Evolutionary conservation across 768 basidiomycete species (phyloP), one percentile per base, ranked within the genome.

Genomic region (Sutorius australiensis): DNA sequence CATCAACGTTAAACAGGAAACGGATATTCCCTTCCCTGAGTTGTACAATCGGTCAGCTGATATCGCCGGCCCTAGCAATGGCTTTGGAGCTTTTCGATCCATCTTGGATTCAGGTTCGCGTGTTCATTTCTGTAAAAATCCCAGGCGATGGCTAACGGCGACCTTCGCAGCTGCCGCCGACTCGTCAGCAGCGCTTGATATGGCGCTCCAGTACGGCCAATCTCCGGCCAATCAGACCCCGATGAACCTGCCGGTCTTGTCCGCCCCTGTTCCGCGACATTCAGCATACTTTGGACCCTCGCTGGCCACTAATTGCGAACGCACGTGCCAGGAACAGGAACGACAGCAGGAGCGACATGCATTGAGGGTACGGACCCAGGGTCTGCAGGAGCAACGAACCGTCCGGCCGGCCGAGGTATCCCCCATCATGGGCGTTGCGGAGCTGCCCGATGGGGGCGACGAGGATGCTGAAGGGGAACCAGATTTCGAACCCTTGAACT

Each of bases 261-360:
- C 68, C 24, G 68, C 68, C 40, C 68, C 68, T 51, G 62, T 69
- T 51, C 70, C 68, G 19, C 64, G 68, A 46, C 68, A 70, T 59
- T 67, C 67, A 36, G 50, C 64, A 0, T 69, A 70, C 55, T 67
- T 64, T 58, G 68, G 50, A 24, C 36, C 66, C 3, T 71, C 68
- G 34, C 51, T 69, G 10, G 57, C 70, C 59, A 58, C 54, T 58
- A 61, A 59, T 56, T 69, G 68, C 59, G 68, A 69, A 52, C 68
- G 68, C 66, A 72, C 68, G 64, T 69, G 70, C 50, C 68, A 69
- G 70, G 68, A 71, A 68, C 68, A 69, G 66, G 70, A 69, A 72
- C 69, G 60, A 10, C 66, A 69, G 27, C 67, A 65, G 28, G 66
- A 67, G 42, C 59, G 66, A 9, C 67, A 60, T 47, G 69, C 60